phyloP scores from a whole-genome alignment of 768 basidiomycete genomes.

The Hygrophorus russula region DNA sequence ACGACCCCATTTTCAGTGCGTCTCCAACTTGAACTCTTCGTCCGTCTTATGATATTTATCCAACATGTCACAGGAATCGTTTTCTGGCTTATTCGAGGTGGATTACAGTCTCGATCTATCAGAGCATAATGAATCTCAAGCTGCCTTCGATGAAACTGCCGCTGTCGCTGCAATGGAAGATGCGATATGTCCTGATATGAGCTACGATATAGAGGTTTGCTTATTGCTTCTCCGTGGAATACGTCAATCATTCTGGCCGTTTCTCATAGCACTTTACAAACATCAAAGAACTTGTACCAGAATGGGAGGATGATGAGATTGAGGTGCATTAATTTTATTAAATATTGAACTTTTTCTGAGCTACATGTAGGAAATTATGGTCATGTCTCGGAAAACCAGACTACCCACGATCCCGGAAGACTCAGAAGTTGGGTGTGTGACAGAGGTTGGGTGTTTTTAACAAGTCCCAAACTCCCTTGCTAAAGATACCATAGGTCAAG shows the following conservation, averaged over 20 bases:
- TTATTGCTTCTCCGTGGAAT: neutral
- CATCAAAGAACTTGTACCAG: constrained; percentile 28
- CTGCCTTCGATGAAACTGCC: neutral
- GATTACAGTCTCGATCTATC: neutral
- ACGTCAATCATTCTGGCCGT: neutral
- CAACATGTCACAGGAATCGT: constrained; percentile 18
- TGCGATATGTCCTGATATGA: constrained; percentile 7
- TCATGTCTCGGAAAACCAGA: constrained; percentile 29
- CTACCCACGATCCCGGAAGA: constrained; percentile 24
- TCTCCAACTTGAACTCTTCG: neutral
- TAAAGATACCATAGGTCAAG: constrained; percentile 10
- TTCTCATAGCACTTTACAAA: constrained; percentile 27
- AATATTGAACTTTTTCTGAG: neutral
- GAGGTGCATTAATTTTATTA: constrained; percentile 24
- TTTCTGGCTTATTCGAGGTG: constrained; percentile 18
- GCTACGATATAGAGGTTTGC: constrained; percentile 21
- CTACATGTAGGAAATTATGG: constrained; percentile 31
- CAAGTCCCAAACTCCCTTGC: neutral
- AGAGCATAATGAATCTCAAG: neutral
- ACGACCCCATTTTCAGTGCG: constrained; percentile 17
- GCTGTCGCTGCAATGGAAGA: too few relatives aligned
- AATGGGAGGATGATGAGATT: constrained; percentile 38
- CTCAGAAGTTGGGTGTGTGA: neutral
- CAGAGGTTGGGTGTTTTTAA: too few relatives aligned
- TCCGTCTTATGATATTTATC: neutral